phyloP scores from a whole-genome alignment of 2,329 filamentous ascomycete species.

The Fusarium miscanthi region DNA sequence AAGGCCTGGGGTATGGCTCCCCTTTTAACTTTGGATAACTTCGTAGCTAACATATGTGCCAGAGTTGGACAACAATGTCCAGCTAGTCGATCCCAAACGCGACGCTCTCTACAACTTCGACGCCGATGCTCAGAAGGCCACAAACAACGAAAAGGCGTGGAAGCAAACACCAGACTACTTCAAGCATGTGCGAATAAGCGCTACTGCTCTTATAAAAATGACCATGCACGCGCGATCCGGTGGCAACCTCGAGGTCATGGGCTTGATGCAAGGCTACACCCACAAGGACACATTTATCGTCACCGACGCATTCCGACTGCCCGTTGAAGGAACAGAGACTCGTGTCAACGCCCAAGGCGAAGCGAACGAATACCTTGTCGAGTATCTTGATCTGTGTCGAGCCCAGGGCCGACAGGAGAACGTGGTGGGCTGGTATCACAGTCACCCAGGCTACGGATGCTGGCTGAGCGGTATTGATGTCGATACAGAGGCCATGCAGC shows the following conservation, averaged over 20 bases:
- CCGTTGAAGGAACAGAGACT: conserved; percentile 98
- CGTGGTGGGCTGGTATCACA: conserved; percentile 97
- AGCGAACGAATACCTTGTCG: conserved; percentile 96
- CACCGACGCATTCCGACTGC: conserved; percentile 91
- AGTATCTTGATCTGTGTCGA: conserved; percentile 81
- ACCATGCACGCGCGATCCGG: conserved; percentile 98
- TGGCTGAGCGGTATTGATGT: conserved; percentile 98
- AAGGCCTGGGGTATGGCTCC: conserved; percentile 46
- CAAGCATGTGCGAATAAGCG: conserved; percentile 91
- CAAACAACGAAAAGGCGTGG: conserved; percentile 79
- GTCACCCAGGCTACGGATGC: conserved; percentile 96
- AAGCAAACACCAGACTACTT: conserved; percentile 83
- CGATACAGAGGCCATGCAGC: conserved; percentile 85
- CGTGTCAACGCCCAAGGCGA: conserved; percentile 95
- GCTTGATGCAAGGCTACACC: conserved; percentile 96
- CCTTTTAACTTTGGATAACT: accelerated
- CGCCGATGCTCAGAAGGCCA: conserved; percentile 71
- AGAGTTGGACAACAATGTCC: conserved; percentile 90
- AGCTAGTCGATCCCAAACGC: conserved; percentile 84
- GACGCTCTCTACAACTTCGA: conserved; percentile 94
- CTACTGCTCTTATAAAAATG: conserved; percentile 97
- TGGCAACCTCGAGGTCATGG: conserved; percentile 94
- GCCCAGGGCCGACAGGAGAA: conserved; percentile 87
- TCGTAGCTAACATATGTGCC: conserved; percentile 25
- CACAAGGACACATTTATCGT: conserved; percentile 87